phyloP scores from a whole-genome alignment of 2,329 filamentous ascomycete species.

The Xylariales sp. region DNA sequence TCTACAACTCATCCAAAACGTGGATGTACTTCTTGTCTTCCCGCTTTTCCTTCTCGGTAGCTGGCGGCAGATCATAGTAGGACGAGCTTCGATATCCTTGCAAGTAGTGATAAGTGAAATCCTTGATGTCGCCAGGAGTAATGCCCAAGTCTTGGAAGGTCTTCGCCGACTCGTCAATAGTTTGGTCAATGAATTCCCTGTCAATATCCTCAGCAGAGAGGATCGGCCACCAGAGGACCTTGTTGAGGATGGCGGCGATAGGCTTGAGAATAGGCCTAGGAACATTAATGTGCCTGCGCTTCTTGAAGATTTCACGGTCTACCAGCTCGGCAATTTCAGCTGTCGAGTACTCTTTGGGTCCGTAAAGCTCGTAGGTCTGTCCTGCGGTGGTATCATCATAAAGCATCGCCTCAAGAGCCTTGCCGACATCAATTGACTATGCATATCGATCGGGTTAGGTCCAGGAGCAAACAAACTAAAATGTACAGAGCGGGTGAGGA shows the following conservation, averaged over 20 bases:
- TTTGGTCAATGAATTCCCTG: conserved; percentile 88
- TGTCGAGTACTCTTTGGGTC: conserved; percentile 87
- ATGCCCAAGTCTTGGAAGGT: conserved; percentile 94
- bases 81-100: conserved; percentile 85
- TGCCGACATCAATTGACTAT: conserved; percentile 82
- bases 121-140: conserved; percentile 78
- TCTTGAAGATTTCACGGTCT: conserved; percentile 87
- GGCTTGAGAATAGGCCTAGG: conserved; percentile 79
- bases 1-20: conserved; percentile 81
- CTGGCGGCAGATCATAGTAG: conserved; percentile 90
- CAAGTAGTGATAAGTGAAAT: conserved; percentile 90
- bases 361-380: conserved; percentile 92
- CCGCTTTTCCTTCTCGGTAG: conserved; percentile 88
- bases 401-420: conserved; percentile 83
- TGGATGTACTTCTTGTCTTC: conserved; percentile 98
- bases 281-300: conserved; percentile 85
- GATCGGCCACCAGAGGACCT: conserved; percentile 82
- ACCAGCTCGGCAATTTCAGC: conserved; percentile 83
- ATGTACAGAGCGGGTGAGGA: no score
- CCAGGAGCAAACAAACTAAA: no score
- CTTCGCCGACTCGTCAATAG: conserved; percentile 86
- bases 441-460: no score
- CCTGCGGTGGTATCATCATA: conserved; percentile 86
- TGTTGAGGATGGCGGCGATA: conserved; percentile 70
- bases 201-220: conserved; percentile 82